A percentile compares a stretch with the other conserved stretches of the same genome.
phyloP scores from a whole-genome alignment of 1,284 basidiomycete genomes.

The Malassezia yamatoensis region DNA sequence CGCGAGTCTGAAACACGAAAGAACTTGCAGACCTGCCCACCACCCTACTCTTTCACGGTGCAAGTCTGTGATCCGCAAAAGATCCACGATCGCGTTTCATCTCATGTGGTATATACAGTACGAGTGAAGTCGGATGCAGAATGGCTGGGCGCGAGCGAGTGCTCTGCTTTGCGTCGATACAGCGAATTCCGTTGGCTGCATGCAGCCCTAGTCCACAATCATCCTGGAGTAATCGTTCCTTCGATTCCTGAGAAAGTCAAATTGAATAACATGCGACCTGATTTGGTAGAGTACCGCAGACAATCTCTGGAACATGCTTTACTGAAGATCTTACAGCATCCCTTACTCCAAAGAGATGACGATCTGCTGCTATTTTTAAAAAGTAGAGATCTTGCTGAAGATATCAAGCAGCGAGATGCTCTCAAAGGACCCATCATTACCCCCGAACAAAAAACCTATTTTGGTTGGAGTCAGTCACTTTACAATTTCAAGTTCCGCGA shows the following conservation, averaged over 20 bases:
- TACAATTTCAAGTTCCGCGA: conserved; percentile 75
- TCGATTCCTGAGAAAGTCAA: conserved; percentile 91
- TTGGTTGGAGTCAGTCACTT: conserved; percentile 25
- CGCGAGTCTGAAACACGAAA: no score
- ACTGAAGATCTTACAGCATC: conserved; percentile 50
- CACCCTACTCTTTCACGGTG: conserved; percentile 25
- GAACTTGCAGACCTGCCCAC: not conserved
- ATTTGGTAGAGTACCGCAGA: conserved; percentile 49
- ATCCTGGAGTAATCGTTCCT: conserved; percentile 92
- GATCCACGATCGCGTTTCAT: conserved; percentile 41
- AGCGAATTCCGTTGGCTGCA: conserved; percentile 96
- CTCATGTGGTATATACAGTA: conserved; percentile 51
- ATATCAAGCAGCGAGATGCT: conserved; percentile 58
- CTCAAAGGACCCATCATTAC: conserved; percentile 38
- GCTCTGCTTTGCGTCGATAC: conserved; percentile 76
- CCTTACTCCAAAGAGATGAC: conserved; percentile 49
- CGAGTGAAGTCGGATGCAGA: conserved; percentile 34
- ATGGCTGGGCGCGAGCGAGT: conserved; percentile 22
- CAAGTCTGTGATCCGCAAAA: conserved; percentile 44
- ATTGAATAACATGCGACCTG: conserved; percentile 53
- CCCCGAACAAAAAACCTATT: conserved; percentile 44
- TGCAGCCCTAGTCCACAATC: conserved; percentile 76
- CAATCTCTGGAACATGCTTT: conserved; percentile 49
- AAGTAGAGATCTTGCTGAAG: conserved; percentile 48
- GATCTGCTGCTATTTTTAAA: conserved; percentile 50